Evolutionary conservation across 2,329 filamentous ascomycete species (phyloP), one percentile per base, ranked within the genome.

Genomic region (Fusarium sp.): DNA sequence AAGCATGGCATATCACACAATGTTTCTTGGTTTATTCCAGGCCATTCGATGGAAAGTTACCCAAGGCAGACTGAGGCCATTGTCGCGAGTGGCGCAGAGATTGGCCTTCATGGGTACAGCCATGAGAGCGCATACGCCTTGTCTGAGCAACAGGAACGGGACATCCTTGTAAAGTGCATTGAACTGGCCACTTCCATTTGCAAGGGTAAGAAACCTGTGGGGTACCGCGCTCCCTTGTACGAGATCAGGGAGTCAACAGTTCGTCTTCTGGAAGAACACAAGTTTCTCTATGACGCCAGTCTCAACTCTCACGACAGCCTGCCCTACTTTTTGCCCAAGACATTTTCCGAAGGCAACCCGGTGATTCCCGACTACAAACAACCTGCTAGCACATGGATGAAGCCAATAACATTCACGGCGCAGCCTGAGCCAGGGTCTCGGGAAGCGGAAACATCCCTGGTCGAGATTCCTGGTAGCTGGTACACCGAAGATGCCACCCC

Each of bases 11-110:
- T 82, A 59, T 78, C 83, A 37, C 74, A 78, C 64, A 84, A 82
- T 74, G 78, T 82, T 16, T 85, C 84, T 11, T 86, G 83, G 84
- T 85, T 83, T 66, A 81, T 86, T n/a, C 84, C 84, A 1, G 84
- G 84, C 66, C 84, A 86, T 72, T 81, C 79, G 0, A 78, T 83
- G 49, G 84, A 86, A 72, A 84, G 80, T 16, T 86, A 85, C 58
- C 83, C 84, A 0, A 69, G 75, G 11, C 78, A 83, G 32, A 65
- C 57, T 7, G 80, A 81, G 9, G 69, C 74, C 41, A 77, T 74
- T 18, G 83, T 86, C 52, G 79, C 81, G 18, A 80, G 79, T 1
- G 51, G 57, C 6, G 57, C 57, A 20, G 57, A 59, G 9, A 54
- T 59, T 9, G 57, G 37, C 4, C 57, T 59, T 6, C 57, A 59